Conservation (phyloP, 1,284 basidiomycete genomes). For the Malassezia caprae region DNA sequence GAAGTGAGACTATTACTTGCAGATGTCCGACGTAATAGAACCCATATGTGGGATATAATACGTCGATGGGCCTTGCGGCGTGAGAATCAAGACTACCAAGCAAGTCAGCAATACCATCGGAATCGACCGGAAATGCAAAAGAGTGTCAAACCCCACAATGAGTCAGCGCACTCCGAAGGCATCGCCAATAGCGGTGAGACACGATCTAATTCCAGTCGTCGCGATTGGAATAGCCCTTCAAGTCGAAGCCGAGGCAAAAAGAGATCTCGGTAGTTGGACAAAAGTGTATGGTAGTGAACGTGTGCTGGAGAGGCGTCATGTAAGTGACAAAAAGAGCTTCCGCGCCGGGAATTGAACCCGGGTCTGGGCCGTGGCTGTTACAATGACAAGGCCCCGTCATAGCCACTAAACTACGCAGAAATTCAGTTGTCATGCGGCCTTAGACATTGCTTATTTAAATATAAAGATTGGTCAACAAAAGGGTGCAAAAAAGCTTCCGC, state of each 20-base stretch:
- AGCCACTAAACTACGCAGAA: slow-evolving; percentile 24
- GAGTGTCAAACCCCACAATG: neutral
- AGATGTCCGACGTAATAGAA: slow-evolving; percentile 11
- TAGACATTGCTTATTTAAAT: too few relatives aligned
- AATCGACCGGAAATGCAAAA: neutral
- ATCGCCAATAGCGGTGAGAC: neutral
- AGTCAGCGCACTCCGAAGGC: neutral
- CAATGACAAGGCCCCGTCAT: slow-evolving; percentile 21
- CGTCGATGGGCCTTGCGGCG: slow-evolving; percentile 12
- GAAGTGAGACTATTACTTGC: slow-evolving; percentile 48
- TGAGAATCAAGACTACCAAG: slow-evolving; percentile 10
- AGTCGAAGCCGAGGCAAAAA: slow-evolving; percentile 6
- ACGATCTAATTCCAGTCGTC: neutral
- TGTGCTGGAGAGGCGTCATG: too few relatives aligned
- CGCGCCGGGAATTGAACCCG: slow-evolving; percentile 23
- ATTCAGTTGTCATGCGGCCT: too few relatives aligned
- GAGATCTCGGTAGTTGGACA: neutral
- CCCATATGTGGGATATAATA: slow-evolving; percentile 12
- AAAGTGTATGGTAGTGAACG: too few relatives aligned
- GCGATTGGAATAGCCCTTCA: neutral
- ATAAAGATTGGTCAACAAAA: neutral
- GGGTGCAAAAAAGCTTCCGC: slow-evolving; percentile 15
- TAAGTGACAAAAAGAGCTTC: slow-evolving; percentile 16
- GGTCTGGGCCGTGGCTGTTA: slow-evolving; percentile 16
- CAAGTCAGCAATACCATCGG: neutral